Evolutionary conservation across 805 yeast genomes (phyloP), one percentile per base, ranked within the genome.

Genomic region (Saccharomycopsis fibuligera): DNA sequence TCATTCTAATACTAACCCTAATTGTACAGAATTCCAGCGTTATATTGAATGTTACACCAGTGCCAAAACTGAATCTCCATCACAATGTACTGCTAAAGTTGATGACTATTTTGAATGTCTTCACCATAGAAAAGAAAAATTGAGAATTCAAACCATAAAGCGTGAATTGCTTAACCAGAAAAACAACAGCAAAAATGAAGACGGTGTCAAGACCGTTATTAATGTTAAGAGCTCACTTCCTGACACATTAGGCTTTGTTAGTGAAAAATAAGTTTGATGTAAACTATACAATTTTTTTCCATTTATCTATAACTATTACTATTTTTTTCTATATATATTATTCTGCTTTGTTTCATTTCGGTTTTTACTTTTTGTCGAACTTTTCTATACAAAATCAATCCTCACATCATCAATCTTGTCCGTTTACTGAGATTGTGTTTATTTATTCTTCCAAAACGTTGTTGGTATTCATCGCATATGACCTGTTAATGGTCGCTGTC

Each of bases 101-200:
- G 75, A 68, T 46, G 78, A 74, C 57, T 74, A 73, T 63, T 59
- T 63, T 43, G 79, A 74, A 61, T 74, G 79, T 56, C 65, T 74
- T 41, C 75, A 69, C 58, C 78, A 73, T 60, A 62, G 58, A 16
- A 73, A 73, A 59, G 79, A 70, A 60, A 65, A 57, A 44, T 51
- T 54, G 49, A 55, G 63, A 46, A 56, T 56, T 16, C 41, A 53
- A 6, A 41, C 57, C 27, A 58, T 64, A 24, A 59, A 60, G 46
- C 49, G 47, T 2, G 61, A 61, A 48, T 56, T 55, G 33, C 36
- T 43, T 16, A 48, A 41, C 27, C 40, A 48, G 10, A 42, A 44
- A 21, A 29, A 23, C 31, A 25, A 23, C 39, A 41, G 43, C 29
- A 21, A 30, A 24, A 29, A 41, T 24, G 50, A 50, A 33, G 45